Evolutionary conservation across 2,329 filamentous ascomycete genomes (phyloP), one percentile per base, ranked within the genome.

Genomic region (Xylaria sp.): DNA sequence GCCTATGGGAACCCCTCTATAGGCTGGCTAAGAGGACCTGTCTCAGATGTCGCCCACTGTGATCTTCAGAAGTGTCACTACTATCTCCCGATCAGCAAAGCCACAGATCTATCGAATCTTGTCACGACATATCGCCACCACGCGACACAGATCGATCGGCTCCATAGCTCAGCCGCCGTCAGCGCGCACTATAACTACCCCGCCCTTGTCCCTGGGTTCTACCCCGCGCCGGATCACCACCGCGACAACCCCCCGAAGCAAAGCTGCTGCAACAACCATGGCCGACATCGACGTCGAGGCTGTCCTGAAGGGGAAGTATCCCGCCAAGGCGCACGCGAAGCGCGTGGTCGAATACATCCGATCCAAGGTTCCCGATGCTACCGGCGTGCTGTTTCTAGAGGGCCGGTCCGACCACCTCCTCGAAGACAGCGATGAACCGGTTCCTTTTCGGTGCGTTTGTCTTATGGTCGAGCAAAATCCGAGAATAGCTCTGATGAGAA

Each of bases 361-460:
- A 63, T 83, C 87, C 69, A 89, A 92, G 77, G 82, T 89, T 48
- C 88, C 91, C 36, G 85, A 88, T 71, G 85, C 85, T 65, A 86
- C 83, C 36, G 94, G 94, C 56, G 85, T 95, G 19, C 86, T 99
- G 65, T 99, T 98, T 78, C 85, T 98, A 54, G 95, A 98, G 83
- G 92, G 90, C 62, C 92, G 94, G 77, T 89, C 91, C 79, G 93
- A 90, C 71, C 90, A 88, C 77, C 85, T 97, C 80, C 88, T 93
- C 55, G 95, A 98, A 81, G 95, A 99, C 79, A 95, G 93, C 77
- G 96, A 98, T 80, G 89, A 92, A 77, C 86, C 90, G 7, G 88
- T 90, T 75, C 93, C 89, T 27, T 98, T 97, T 80, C 88, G 93
- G 89, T 94, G 85, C 61, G 73, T 48, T 64, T 62, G 9, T 27